phyloP scores from a whole-genome alignment of 768 basidiomycete species.

The Suillus luteus region DNA sequence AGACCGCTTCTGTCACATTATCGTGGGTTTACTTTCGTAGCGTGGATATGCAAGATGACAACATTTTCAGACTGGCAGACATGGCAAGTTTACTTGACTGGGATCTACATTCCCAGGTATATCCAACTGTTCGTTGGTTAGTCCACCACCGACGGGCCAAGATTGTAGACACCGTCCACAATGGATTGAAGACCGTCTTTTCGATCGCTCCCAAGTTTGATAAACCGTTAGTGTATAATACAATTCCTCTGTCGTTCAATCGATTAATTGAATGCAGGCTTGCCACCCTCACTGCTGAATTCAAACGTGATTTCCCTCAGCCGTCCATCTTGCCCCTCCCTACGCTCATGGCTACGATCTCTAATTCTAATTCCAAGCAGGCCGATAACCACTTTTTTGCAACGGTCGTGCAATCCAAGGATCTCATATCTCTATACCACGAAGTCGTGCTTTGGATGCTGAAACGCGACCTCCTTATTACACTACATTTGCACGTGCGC shows the following conservation, averaged over 20 bases:
- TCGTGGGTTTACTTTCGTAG: conserved; percentile 52
- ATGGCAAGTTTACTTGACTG: conserved; percentile 82
- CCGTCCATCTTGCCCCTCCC: conserved; percentile 70
- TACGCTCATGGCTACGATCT: conserved; percentile 72
- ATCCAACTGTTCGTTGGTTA: conserved; percentile 90
- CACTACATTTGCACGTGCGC: conserved; percentile 83
- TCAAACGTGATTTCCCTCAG: conserved; percentile 60
- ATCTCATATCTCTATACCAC: conserved; percentile 68
- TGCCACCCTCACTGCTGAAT: conserved; percentile 56
- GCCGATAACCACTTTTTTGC: conserved; percentile 78
- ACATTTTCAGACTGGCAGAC: conserved; percentile 60
- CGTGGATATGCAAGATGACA: neutral
- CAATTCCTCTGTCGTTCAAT: conserved; percentile 4
- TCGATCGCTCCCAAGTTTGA: conserved; percentile 68
- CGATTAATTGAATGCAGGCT: conserved; percentile 17
- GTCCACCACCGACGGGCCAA: conserved; percentile 90
- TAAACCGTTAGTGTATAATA: conserved; percentile 49
- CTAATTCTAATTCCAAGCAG: conserved; percentile 63
- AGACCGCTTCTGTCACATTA: conserved; percentile 70
- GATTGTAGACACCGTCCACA: conserved; percentile 83
- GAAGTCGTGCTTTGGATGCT: conserved; percentile 92
- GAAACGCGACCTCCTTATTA: conserved; percentile 80
- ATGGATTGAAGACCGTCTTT: conserved; percentile 79
- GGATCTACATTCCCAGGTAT: conserved; percentile 80
- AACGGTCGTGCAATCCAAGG: conserved; percentile 70